Evolutionary conservation across 2,329 filamentous ascomycete genomes (phyloP).

Genomic region (Lachnellula suecica): DNA sequence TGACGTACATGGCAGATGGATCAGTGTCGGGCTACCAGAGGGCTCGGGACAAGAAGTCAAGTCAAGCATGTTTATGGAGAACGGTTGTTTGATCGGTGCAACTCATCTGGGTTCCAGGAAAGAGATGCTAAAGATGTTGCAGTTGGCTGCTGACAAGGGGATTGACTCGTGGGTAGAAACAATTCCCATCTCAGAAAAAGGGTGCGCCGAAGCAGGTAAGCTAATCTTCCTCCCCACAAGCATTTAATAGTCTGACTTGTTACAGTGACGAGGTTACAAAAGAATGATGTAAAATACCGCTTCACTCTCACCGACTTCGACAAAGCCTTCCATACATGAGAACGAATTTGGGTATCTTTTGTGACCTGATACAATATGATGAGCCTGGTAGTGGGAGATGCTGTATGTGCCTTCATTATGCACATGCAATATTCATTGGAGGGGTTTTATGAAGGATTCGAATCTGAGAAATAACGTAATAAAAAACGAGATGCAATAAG

Average conservation of each 20-base stretch:
- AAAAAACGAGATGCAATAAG: too few relatives aligned
- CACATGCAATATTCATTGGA: neutral
- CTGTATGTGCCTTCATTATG: too few relatives aligned
- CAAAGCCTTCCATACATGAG: slow-evolving; percentile 46
- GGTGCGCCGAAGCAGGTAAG: slow-evolving; percentile 4
- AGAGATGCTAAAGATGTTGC: slow-evolving; percentile 61
- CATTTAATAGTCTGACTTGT: neutral
- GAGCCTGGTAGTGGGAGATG: too few relatives aligned
- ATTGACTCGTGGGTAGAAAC: slow-evolving; percentile 57
- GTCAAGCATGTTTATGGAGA: slow-evolving; percentile 71
- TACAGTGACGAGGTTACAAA: slow-evolving; percentile 59
- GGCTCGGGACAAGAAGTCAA: slow-evolving; percentile 68
- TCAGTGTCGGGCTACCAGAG: slow-evolving; percentile 75
- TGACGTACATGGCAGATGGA: slow-evolving; percentile 77
- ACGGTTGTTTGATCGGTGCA: slow-evolving; percentile 69
- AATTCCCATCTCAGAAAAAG: slow-evolving; percentile 41
- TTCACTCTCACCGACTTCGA: slow-evolving; percentile 70
- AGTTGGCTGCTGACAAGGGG: slow-evolving; percentile 56
- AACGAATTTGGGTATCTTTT: too few relatives aligned
- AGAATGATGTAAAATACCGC: slow-evolving; percentile 69
- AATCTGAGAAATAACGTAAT: too few relatives aligned
- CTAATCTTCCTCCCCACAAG: neutral
- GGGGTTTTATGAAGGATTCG: neutral
- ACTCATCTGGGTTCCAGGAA: slow-evolving; percentile 52
- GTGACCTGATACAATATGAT: too few relatives aligned